Evolutionary conservation across 495 filamentous ascomycete species (phyloP).

Genomic region (Neurospora sp.): DNA sequence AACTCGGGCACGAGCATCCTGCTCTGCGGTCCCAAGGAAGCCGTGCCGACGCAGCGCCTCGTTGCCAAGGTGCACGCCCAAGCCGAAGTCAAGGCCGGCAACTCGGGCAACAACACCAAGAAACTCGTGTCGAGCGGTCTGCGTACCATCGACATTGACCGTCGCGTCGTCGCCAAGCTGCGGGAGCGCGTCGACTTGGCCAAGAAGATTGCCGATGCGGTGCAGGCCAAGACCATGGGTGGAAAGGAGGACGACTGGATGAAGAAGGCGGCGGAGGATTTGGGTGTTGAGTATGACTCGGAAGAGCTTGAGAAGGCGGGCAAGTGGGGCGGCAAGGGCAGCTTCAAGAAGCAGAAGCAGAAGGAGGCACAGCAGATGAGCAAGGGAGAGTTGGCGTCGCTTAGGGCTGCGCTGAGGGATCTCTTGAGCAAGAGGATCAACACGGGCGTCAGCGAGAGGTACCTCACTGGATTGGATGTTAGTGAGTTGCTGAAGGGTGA

Average conservation of each 20-base stretch:
- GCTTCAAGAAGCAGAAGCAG: slow-evolving; percentile 62
- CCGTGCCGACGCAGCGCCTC: slow-evolving; percentile 68
- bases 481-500: slow-evolving; percentile 61
- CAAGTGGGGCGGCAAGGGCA: slow-evolving; percentile 53
- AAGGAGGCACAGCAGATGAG: slow-evolving; percentile 55
- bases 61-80: slow-evolving; percentile 74
- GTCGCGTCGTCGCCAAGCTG: slow-evolving; percentile 62
- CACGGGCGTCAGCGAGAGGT: slow-evolving; percentile 82
- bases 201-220: slow-evolving; percentile 74
- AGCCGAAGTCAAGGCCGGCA: slow-evolving; percentile 22
- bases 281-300: slow-evolving; percentile 87
- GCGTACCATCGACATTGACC: slow-evolving; percentile 70
- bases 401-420: slow-evolving; percentile 53
- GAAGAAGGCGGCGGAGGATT: slow-evolving; percentile 73
- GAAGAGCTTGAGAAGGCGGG: slow-evolving; percentile 63
- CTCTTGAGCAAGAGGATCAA: slow-evolving; percentile 72
- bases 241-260: slow-evolving; percentile 78
- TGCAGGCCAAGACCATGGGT: slow-evolving; percentile 76
- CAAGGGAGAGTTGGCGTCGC: slow-evolving; percentile 56
- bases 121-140: slow-evolving; percentile 7
- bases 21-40: slow-evolving; percentile 86
- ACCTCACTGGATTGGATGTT: slow-evolving; percentile 76
- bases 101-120: slow-evolving; percentile 51
- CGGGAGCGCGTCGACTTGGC: slow-evolving; percentile 65
- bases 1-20: slow-evolving; percentile 70